These are phyloP conservation scores for Mycena albidolilacea DNA, from an alignment of 768 basidiomycete genomes.

Conservation along the genomic window DNA sequence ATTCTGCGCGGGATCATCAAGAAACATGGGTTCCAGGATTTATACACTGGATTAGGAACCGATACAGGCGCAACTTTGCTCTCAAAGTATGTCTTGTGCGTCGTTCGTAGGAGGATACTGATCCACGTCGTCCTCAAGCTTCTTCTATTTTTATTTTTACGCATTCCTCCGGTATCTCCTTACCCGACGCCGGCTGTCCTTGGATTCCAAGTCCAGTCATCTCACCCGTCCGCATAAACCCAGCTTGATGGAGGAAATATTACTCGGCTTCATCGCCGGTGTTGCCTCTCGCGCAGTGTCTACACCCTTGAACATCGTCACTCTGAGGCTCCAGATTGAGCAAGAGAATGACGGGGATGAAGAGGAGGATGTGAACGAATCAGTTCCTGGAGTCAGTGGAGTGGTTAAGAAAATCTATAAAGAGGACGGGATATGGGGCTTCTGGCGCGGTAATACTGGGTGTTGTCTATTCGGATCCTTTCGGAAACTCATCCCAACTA, in stretches of 20 bases:
- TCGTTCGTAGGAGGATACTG: not conserved
- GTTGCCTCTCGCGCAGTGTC: slow-evolving; percentile 69
- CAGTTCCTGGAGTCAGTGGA: slow-evolving; percentile 43
- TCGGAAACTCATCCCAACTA: slow-evolving; percentile 38
- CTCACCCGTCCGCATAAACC: slow-evolving; percentile 48
- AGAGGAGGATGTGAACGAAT: slow-evolving; percentile 36
- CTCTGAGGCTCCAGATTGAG: slow-evolving; percentile 67
- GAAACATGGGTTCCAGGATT: slow-evolving; percentile 58
- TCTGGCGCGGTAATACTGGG: slow-evolving; percentile 66
- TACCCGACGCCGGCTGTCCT: slow-evolving; percentile 49
- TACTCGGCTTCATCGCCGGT: slow-evolving; percentile 70
- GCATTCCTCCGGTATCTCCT: slow-evolving; percentile 61
- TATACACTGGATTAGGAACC: slow-evolving; percentile 66
- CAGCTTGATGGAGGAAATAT: slow-evolving; percentile 63
- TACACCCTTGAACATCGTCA: slow-evolving; percentile 70
- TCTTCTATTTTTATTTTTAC: slow-evolving; percentile 74
- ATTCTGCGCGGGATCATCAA: slow-evolving; percentile 56
- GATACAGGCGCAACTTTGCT: slow-evolving; percentile 70
- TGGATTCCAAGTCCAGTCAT: slow-evolving; percentile 19
- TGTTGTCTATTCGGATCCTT: not conserved
- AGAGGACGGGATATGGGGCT: slow-evolving; percentile 65
- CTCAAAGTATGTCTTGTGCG: slow-evolving; percentile 59
- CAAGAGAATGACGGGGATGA: slow-evolving; percentile 51
- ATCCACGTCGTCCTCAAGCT: slow-evolving; percentile 50
- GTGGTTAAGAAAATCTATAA: slow-evolving; percentile 61